phyloP scores from a whole-genome alignment of 2,329 filamentous ascomycete species.

The Fusarium sarcochroum region DNA sequence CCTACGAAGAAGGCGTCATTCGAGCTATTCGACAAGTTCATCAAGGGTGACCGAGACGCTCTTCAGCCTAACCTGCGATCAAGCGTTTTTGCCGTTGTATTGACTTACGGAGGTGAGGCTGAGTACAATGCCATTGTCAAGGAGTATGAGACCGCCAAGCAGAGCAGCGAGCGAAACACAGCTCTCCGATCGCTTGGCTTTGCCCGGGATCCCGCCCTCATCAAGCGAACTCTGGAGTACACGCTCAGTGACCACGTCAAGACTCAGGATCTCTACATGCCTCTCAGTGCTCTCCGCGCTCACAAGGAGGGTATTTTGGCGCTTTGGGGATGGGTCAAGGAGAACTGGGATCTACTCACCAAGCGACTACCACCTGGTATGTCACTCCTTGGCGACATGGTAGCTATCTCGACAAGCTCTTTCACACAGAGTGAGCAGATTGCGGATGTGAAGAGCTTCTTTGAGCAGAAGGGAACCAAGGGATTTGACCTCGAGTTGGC shows the following conservation, averaged over 20 bases:
- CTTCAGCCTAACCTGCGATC: constrained; percentile 93
- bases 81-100: constrained; percentile 86
- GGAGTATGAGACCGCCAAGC: constrained; percentile 66
- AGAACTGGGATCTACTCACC: constrained; percentile 88
- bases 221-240: constrained; percentile 83
- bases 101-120: constrained; percentile 84
- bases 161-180: constrained; percentile 89
- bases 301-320: constrained; percentile 84
- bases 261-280: constrained; percentile 94
- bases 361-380: constrained; percentile 88
- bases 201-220: constrained; percentile 81
- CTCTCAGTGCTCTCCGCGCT: constrained; percentile 81
- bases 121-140: constrained; percentile 49
- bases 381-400: constrained; percentile 87
- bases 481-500: constrained; percentile 89
- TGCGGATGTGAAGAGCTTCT: constrained; percentile 83
- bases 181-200: constrained; percentile 87
- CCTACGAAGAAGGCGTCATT: constrained; percentile 83
- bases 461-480: constrained; percentile 83
- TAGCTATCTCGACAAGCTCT: constrained; percentile 84
- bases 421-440: constrained; percentile 85
- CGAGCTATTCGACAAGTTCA: constrained; percentile 91
- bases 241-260: constrained; percentile 86
- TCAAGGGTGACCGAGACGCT: constrained; percentile 81
- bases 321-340: constrained; percentile 85